phyloP scores from a whole-genome alignment of 495 filamentous ascomycete species.

The Cercophora samala region DNA sequence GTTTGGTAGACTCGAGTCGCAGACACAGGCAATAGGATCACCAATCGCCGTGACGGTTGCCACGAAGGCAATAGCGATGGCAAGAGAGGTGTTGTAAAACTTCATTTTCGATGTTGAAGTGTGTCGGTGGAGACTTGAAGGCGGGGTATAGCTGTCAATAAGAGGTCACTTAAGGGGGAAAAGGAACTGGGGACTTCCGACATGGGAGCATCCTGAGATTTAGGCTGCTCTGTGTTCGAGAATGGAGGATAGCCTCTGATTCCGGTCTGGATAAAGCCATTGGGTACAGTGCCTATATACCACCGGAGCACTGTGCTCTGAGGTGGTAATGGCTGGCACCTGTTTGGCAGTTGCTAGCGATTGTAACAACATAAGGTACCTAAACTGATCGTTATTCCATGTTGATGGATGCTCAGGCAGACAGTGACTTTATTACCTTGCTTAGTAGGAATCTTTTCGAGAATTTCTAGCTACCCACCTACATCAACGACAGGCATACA shows the following conservation, averaged over 20 bases:
- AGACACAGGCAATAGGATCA: neutral
- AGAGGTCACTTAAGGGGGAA: neutral
- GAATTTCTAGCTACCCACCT: no score
- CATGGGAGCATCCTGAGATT: neutral
- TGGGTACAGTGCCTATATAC: no score
- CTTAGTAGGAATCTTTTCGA: no score
- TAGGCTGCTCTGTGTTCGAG: neutral
- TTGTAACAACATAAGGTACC: no score
- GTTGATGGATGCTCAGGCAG: no score
- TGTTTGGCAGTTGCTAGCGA: no score
- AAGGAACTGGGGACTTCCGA: neutral
- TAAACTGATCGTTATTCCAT: no score
- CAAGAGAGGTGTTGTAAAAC: neutral
- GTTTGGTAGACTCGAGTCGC: neutral
- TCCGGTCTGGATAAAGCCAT: neutral
- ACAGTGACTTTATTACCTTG: no score
- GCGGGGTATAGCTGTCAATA: neutral
- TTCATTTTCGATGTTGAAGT: neutral
- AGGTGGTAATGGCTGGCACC: no score
- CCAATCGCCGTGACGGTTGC: neutral
- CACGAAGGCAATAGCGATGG: neutral
- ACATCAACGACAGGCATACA: no score
- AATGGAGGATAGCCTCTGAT: neutral
- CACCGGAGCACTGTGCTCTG: no score
- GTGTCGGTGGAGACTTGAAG: neutral